phyloP scores from a whole-genome alignment of 2,329 filamentous ascomycete genomes.

The Hypoxylon sp. region DNA sequence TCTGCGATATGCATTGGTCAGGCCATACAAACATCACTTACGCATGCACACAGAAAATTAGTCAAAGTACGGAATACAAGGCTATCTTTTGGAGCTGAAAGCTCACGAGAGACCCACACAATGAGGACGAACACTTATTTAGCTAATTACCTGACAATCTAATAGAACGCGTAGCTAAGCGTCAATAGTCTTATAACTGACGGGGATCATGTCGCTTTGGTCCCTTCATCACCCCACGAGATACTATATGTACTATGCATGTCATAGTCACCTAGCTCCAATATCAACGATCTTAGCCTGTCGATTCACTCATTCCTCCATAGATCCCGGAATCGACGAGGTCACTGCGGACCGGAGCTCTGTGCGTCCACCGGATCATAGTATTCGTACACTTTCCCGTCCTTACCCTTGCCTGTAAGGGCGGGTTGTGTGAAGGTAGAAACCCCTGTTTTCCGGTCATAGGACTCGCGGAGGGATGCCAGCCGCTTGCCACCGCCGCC shows the following conservation, averaged over 20 bases:
- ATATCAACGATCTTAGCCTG: not conserved
- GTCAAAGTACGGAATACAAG: not conserved
- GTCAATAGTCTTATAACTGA: not conserved
- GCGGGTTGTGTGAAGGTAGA: constrained; percentile 66
- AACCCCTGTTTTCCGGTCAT: constrained; percentile 61
- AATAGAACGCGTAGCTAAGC: too few relatives aligned
- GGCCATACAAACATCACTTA: constrained; percentile 15
- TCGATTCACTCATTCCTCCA: not conserved
- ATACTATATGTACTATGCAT: not conserved
- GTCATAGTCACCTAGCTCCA: not conserved
- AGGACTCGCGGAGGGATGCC: constrained; percentile 60
- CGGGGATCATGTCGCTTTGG: not conserved
- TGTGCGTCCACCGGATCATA: constrained; percentile 52
- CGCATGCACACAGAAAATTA: not conserved
- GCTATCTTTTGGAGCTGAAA: too few relatives aligned
- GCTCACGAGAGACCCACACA: not conserved
- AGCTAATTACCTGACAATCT: too few relatives aligned
- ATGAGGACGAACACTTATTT: constrained; percentile 1
- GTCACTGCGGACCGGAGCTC: not conserved
- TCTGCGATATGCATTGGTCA: constrained; percentile 6
- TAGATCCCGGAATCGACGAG: too few relatives aligned
- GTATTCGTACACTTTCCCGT: constrained; percentile 63
- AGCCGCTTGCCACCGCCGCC: constrained; percentile 70
- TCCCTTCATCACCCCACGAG: not conserved
- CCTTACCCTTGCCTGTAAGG: constrained; percentile 55